phyloP scores from a whole-genome alignment of 768 basidiomycete genomes.

The Ephemerocybe angulata region DNA sequence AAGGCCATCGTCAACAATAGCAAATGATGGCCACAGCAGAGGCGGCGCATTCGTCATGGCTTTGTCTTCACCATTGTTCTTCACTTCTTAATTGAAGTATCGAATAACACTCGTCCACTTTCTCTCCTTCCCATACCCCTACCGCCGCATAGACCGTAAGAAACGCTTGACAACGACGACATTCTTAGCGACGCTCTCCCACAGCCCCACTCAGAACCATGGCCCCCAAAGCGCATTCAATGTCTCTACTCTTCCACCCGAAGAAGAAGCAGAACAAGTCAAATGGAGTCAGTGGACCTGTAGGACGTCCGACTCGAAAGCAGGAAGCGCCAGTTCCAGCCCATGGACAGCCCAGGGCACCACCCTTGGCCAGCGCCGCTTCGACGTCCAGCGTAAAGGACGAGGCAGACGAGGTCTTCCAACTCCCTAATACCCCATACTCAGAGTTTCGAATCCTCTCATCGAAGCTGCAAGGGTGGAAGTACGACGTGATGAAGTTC shows the following conservation, averaged over 20 bases:
- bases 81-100: conserved; percentile 7
- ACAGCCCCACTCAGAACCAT: conserved; percentile 31
- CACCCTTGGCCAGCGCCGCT: conserved; percentile 38
- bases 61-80: conserved; percentile 1
- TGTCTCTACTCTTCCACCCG: conserved; percentile 61
- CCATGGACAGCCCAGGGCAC: conserved; percentile 35
- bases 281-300: background rate
- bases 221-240: conserved; percentile 39
- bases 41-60: background rate
- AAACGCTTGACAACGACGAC: background rate
- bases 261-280: conserved; percentile 50
- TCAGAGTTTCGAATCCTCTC: conserved; percentile 79
- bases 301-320: conserved; percentile 15
- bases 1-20: background rate
- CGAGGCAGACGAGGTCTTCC: conserved; percentile 45
- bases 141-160: background rate
- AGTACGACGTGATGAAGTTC: conserved; percentile 92
- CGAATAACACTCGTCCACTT: background rate
- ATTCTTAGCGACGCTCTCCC: background rate
- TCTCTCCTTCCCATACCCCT: background rate
- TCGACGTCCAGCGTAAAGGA: conserved; percentile 12
- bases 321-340: conserved; percentile 32
- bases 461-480: conserved; percentile 80
- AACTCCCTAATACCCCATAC: conserved; percentile 64
- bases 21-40: background rate